Base-by-base conservation (phyloP, 2,329 filamentous ascomycete species). In the Microdochium paspali region DNA sequence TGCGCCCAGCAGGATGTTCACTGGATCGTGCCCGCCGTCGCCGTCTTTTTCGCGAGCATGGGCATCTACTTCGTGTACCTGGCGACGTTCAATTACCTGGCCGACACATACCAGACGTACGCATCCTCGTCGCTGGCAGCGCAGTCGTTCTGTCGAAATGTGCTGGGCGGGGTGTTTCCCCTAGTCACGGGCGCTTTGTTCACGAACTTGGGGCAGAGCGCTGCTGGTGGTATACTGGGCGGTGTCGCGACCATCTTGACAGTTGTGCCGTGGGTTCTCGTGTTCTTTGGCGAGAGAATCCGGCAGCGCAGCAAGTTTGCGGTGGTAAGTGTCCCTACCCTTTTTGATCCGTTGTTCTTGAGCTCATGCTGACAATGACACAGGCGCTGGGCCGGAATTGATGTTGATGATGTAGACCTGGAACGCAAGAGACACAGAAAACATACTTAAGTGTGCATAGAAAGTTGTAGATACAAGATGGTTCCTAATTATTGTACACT, bases 61-160 rank as follows among this genome's bases (percentile, higher is more conserved):
- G 85, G 90, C 24, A 94, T 96, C 53, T 91, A 88, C 63, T 84
- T 80, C 35, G 81, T 96, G 30, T 94, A 94, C 60, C 75, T 96
- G 1, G 84, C 90, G 2, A 87, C 89, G 0, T 95, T 96, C 69
- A 96, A 96, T 61, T 96, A 95, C 56, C 74, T 96, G 1, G 89
- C 90, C 20, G 90, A 96, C 60, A 84, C 84, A 1, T 96, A 95
- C 63, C 85, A 90, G 60, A 73, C 78, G 2, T 95, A 91, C 57
- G 88, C 90, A 0, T 89, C 84, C 32, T 93, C 87, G 1, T 90
- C 90, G 0, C 70, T 95, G 5, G 90, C 90, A 0, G 88, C 90
- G 1, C 89, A 95, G 68, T 85, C 80, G 15, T 94, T 87, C 61
- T 91, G 87, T 57, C 79, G 90, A 10, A 96, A 95, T 61, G 71